phyloP scores from a whole-genome alignment of 257 asterid genomes.

The Perilla frutescens region DNA sequence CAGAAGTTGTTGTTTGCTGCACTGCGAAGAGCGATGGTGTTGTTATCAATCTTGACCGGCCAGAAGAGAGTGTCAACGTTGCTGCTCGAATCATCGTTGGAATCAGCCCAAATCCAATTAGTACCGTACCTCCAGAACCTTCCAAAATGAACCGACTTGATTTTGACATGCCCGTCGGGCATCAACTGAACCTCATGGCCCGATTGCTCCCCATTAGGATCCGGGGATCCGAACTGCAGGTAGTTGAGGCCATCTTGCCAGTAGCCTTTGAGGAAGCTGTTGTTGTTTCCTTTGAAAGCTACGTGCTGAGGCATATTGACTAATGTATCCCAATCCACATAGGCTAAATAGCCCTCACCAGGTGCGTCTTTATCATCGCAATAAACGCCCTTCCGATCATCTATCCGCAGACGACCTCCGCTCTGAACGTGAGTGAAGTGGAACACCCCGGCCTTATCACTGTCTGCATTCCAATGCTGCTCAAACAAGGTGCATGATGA shows the following conservation, averaged over 20 bases:
- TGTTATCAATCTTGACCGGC: not conserved
- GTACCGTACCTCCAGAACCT: not conserved
- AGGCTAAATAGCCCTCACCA: too few relatives aligned
- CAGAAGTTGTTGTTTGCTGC: not conserved
- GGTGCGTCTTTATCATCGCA: too few relatives aligned
- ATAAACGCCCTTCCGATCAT: too few relatives aligned
- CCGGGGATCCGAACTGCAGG: not conserved
- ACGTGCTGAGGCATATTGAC: not conserved
- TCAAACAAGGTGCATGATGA: not conserved
- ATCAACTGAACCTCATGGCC: not conserved
- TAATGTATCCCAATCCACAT: not conserved
- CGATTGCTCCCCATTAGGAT: not conserved
- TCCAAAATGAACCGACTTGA: not conserved
- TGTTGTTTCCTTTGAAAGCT: constrained; percentile 7
- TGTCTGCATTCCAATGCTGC: not conserved
- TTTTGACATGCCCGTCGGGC: not conserved
- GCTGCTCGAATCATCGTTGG: too few relatives aligned
- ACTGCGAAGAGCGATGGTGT: not conserved
- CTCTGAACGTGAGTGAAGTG: not conserved
- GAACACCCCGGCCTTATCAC: not conserved
- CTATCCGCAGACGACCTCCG: not conserved
- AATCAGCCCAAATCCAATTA: not conserved
- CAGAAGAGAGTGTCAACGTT: not conserved
- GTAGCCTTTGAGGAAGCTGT: not conserved
- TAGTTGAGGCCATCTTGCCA: not conserved